A percentile compares a stretch with the other conserved stretches of the same genome.
phyloP scores from a whole-genome alignment of 2,329 filamentous ascomycete genomes.

The Aspergillus sp. region DNA sequence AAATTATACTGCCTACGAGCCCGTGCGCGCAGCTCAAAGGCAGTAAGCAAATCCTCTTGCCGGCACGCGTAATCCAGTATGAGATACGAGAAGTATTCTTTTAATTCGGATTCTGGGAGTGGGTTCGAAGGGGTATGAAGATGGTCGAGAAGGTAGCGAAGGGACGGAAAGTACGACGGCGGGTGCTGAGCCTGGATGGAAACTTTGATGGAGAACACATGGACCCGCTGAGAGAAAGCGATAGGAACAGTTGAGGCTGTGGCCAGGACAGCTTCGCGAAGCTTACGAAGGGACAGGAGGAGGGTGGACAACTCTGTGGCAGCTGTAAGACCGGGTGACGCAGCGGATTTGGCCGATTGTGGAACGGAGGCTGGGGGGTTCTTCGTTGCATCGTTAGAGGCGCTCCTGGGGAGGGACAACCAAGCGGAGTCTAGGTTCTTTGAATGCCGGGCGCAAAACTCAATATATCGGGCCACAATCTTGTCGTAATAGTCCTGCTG shows the following conservation, averaged over 20 bases:
- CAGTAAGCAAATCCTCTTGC: constrained; percentile 72
- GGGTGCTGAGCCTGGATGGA: constrained; percentile 80
- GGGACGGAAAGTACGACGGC: constrained; percentile 87
- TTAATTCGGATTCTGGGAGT: constrained; percentile 72
- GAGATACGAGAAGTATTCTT: constrained; percentile 79
- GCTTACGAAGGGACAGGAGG: constrained; percentile 83
- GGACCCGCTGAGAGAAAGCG: constrained; percentile 82
- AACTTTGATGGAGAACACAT: constrained; percentile 87
- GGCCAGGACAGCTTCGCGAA: constrained; percentile 84
- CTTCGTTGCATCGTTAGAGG: constrained; percentile 42
- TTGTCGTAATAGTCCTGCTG: constrained; percentile 87
- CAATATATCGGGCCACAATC: constrained; percentile 87
- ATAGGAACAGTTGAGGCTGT: constrained; percentile 72
- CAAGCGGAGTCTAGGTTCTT: constrained; percentile 78
- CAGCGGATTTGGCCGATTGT: constrained; percentile 27
- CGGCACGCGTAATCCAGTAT: constrained; percentile 90
- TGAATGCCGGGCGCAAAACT: constrained; percentile 78
- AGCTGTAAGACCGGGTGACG: constrained; percentile 43
- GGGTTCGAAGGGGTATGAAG: constrained; percentile 69
- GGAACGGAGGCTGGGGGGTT: constrained; percentile 43
- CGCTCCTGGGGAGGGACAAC: constrained; percentile 60
- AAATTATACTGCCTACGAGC: constrained; percentile 59
- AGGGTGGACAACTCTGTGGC: constrained; percentile 73
- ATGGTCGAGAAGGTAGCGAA: constrained; percentile 74
- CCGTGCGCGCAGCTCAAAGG: constrained; percentile 66